Evolutionary conservation across 2,329 filamentous ascomycete genomes (phyloP), one percentile per base, ranked within the genome.

Genomic region (Beauveria bassiana): DNA sequence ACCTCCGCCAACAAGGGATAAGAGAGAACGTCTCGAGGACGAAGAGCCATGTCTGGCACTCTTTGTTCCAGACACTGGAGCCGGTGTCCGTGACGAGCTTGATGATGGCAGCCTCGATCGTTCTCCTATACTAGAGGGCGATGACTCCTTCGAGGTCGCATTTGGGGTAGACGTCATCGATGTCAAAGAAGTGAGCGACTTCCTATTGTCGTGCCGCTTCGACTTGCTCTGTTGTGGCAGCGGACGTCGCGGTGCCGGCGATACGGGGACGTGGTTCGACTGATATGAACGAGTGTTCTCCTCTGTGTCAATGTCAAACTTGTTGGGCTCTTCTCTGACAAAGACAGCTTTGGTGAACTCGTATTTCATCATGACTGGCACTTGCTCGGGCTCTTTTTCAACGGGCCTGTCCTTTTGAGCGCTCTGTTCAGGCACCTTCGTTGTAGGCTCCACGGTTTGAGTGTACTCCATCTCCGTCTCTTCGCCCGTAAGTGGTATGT

Each of bases 11-110:
- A 60, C 20, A 14, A 63, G 57, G 6, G 61, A 63, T 10, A 63
- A 38, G 6, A 63, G 56, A 16, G 61, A 63, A n/a, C 57, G 56
- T 6, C 61, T 56, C 10, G 49, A 52, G 16, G 61, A 59, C 12
- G 55, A 60, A n/a, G 45, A 45, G 20, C 20, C 28, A 24, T 52
- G 43, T 22, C 52, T 62, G 31, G 26, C 31, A 45, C 22, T 31
- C 22, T 43, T 26, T 24, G 50, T 22, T 50, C 34, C 43, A 3
- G 45, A 46, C 12, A 18, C 60, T 3, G 38, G 46, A 20, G 31
- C 50, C 16, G 46, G 9, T 38, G 58, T 31, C 8, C 22, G 40
- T n/a, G 58, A 54, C 12, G 42, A 38, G 49, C 49, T 40, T 4
- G 42, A 54, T 20, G 58, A 47, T 28, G 26, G 22, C n/a, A 43